Percentiles rank a stretch among this genome's conserved stretches.
These are phyloP conservation scores for Thalia dealbata DNA, from an alignment of 176 grass and related monocot species.

Conservation along the genomic window DNA sequence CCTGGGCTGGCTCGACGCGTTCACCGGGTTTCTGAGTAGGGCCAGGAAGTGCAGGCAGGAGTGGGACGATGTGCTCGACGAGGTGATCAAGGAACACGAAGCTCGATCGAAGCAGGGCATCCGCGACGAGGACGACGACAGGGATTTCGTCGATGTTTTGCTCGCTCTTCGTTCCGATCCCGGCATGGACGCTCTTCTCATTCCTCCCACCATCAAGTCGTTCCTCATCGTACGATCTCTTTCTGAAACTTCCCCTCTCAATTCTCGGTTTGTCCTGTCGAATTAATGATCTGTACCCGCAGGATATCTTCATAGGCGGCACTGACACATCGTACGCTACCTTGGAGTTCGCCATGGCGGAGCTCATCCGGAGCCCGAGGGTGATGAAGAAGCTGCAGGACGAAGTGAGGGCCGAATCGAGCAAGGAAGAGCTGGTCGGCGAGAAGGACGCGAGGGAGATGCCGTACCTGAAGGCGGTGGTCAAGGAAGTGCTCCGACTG, in stretches of 20 bases:
- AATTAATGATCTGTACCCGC: no score
- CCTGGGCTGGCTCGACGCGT: constrained; percentile 37
- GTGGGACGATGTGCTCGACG: constrained; percentile 12
- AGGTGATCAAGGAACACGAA: constrained; percentile 8
- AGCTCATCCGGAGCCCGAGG: constrained; percentile 11
- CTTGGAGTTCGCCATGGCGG: constrained; percentile 24
- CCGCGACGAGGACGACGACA: no score
- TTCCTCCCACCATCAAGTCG: not conserved
- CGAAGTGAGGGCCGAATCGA: constrained; percentile 24
- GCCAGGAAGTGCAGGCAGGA: constrained; percentile 13
- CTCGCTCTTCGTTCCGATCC: not conserved
- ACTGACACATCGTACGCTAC: constrained; percentile 3
- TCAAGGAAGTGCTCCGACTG: constrained; percentile 43
- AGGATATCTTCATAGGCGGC: constrained; percentile 21
- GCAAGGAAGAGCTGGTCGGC: not conserved
- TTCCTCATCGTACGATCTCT: not conserved
- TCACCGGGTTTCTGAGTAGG: constrained; percentile 10
- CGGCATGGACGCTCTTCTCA: not conserved
- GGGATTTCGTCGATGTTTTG: constrained; percentile 6
- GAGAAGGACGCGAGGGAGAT: constrained; percentile 20
- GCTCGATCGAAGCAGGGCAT: no score
- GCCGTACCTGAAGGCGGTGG: constrained; percentile 17
- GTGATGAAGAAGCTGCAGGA: constrained; percentile 22
- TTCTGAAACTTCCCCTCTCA: no score
- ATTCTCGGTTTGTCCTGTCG: no score